phyloP scores from a whole-genome alignment of 768 basidiomycete genomes.

The Phallus indusiatus region DNA sequence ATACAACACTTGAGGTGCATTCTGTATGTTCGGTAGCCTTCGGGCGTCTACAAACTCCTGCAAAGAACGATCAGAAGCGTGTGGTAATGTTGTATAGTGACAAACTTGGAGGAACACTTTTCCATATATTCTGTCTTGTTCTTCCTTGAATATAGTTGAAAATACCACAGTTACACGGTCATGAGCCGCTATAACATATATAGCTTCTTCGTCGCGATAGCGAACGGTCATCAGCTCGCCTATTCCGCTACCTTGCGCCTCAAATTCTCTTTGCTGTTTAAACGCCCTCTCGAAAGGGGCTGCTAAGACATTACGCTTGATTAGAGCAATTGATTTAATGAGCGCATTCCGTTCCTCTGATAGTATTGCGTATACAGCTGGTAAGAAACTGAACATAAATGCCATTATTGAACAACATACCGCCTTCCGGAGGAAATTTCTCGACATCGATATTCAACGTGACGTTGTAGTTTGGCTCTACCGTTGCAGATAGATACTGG shows the following conservation, averaged over 20 bases:
- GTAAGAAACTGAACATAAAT: not conserved
- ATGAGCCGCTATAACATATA: constrained; percentile 85
- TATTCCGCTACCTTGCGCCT: constrained; percentile 43
- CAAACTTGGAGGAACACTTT: constrained; percentile 94
- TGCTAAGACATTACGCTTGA: constrained; percentile 90
- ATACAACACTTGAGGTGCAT: constrained; percentile 94
- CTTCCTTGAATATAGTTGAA: constrained; percentile 93
- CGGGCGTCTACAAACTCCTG: constrained; percentile 92
- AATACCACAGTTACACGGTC: constrained; percentile 98
- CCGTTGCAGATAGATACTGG: constrained; percentile 47
- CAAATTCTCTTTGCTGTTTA: constrained; percentile 72
- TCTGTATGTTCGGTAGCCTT: constrained; percentile 84
- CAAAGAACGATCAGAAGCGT: not conserved
- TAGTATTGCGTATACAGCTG: not conserved
- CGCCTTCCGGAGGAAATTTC: constrained; percentile 67
- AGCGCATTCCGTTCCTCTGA: constrained; percentile 73
- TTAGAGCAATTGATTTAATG: constrained; percentile 68
- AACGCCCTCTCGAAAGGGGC: constrained; percentile 93
- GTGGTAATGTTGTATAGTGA: not conserved
- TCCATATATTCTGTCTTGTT: constrained; percentile 94
- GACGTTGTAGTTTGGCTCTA: constrained; percentile 85
- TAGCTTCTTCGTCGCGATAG: constrained; percentile 95
- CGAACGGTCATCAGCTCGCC: constrained; percentile 88
- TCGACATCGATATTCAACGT: constrained; percentile 84
- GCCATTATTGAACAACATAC: constrained; percentile 34